Percentiles rank a stretch among this genome's conserved stretches.
Conservation (phyloP, 176 grass and related monocot species). For the Oropetium thomaeum region DNA sequence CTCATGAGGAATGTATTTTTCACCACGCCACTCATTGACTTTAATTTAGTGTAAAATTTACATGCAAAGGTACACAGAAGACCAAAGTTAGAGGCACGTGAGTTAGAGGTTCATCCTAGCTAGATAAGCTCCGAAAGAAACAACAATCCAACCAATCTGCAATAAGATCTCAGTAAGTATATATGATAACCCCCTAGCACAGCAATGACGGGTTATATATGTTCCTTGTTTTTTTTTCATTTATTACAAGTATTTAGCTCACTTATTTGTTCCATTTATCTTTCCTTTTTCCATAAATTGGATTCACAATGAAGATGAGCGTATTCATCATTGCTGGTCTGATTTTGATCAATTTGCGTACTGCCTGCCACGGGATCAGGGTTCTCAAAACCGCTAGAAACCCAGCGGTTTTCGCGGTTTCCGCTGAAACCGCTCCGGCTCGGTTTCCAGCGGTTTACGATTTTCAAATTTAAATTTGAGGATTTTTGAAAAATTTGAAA, state of each 20-base stretch:
- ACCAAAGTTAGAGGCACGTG: too few relatives aligned
- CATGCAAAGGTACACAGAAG: too few relatives aligned
- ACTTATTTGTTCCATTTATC: neutral
- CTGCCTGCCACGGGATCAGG: slow-evolving; percentile 28
- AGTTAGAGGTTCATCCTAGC: too few relatives aligned
- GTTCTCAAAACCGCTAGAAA: too few relatives aligned
- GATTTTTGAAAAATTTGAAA: too few relatives aligned
- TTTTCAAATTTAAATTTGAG: too few relatives aligned
- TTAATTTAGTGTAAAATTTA: slow-evolving; percentile 38
- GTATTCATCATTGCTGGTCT: slow-evolving; percentile 1
- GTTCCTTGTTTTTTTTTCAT: neutral
- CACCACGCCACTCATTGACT: slow-evolving; percentile 1
- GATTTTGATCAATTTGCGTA: neutral
- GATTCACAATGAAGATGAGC: slow-evolving; percentile 21
- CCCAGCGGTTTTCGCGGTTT: too few relatives aligned
- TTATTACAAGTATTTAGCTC: neutral
- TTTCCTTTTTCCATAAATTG: neutral
- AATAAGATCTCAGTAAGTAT: slow-evolving; percentile 6
- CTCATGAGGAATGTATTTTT: neutral
- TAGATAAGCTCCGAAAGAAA: neutral
- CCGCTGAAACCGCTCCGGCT: too few relatives aligned
- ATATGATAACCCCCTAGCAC: neutral
- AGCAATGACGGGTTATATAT: too few relatives aligned
- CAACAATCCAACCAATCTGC: neutral
- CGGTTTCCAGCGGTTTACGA: too few relatives aligned